These are phyloP conservation scores for Fonsecaea multimorphosa DNA, from an alignment of 2,329 filamentous ascomycete genomes.

Conservation along the genomic window DNA sequence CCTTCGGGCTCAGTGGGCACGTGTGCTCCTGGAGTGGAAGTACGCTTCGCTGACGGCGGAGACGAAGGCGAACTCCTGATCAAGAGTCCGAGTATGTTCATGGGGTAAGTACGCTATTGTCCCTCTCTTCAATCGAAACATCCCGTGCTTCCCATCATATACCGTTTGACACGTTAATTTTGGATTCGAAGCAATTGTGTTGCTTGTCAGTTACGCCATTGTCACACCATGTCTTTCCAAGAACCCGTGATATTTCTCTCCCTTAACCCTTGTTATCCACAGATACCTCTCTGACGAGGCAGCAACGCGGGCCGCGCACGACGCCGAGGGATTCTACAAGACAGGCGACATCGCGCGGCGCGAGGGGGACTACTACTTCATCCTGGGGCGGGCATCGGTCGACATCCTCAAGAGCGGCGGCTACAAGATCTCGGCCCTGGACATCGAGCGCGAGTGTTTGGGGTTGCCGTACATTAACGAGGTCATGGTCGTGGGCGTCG, in stretches of 20 bases:
- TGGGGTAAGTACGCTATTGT: conserved; percentile 39
- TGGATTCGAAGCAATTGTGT: neutral
- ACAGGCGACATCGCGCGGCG: conserved; percentile 46
- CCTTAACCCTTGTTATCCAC: neutral
- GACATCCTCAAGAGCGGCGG: conserved; percentile 59
- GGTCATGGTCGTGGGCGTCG: conserved; percentile 56
- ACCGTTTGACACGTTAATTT: neutral
- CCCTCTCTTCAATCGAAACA: conserved; percentile 40
- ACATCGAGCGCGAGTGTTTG: conserved; percentile 58
- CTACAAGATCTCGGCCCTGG: conserved; percentile 55
- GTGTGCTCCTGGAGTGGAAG: conserved; percentile 46
- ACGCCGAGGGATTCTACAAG: conserved; percentile 45
- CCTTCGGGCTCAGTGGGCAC: conserved; percentile 41
- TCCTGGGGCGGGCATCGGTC: conserved; percentile 53
- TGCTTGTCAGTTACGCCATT: neutral
- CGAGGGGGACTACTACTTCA: conserved; percentile 47
- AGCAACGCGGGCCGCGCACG: conserved; percentile 35
- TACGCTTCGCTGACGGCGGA: conserved; percentile 50
- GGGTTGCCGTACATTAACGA: conserved; percentile 54
- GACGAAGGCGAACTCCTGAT: conserved; percentile 56
- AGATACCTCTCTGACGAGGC: conserved; percentile 40
- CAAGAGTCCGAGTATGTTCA: conserved; percentile 48
- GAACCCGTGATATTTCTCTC: too few species aligned
- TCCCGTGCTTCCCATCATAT: neutral
- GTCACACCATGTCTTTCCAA: neutral